Base-by-base conservation (phyloP, 2,329 filamentous ascomycete species). In the Fonsecaea monophora region DNA sequence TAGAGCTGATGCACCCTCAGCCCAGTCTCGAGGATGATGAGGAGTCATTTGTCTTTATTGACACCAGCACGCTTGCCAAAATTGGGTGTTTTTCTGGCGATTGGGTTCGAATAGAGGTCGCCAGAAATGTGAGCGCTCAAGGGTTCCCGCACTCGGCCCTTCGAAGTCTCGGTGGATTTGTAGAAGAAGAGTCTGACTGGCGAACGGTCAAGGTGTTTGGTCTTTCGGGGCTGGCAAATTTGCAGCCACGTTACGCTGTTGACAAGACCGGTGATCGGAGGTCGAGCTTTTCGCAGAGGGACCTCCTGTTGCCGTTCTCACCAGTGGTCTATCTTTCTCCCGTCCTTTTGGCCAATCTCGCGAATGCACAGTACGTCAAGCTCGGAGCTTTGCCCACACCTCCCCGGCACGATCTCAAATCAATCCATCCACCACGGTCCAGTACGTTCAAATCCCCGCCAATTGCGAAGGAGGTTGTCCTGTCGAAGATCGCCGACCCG, bases 41-140 rank as follows among this genome's bases (percentile, higher is more conserved):
- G 73, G 88, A 90, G 72, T 89, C 92, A 1, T 89, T 95, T 56
- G 86, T 98, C 1, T 99, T 94, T 74, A 94, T 99, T 4, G 93
- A 97, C 73, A 90, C 96, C 7, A 89, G 87, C 65, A 92, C 92
- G 1, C 80, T 99, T 21, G 90, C 92, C 13, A 93, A 94, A 72
- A 90, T 99, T 62, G 94, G 94, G 15, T 98, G 94, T 78, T 99
- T 99, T 76, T 98, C 94, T 0, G 95, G 95, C 35, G 95, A 99
- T 75, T 99, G 95, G 95, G 92, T 97, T 10, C 89, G 90, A 25
- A 83, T 97, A 10, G 92, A 97, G 79, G 85, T 87, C 5, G 86
- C 91, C 0, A 86, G 91, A 71, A 25, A 89, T 87, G 68, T 91
- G 89, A 76, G 79, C 68, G 74, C 75, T 64, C 76, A 80, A 53